phyloP scores from a whole-genome alignment of 148 eudicot genomes.

The Chenopodium quinoa region DNA sequence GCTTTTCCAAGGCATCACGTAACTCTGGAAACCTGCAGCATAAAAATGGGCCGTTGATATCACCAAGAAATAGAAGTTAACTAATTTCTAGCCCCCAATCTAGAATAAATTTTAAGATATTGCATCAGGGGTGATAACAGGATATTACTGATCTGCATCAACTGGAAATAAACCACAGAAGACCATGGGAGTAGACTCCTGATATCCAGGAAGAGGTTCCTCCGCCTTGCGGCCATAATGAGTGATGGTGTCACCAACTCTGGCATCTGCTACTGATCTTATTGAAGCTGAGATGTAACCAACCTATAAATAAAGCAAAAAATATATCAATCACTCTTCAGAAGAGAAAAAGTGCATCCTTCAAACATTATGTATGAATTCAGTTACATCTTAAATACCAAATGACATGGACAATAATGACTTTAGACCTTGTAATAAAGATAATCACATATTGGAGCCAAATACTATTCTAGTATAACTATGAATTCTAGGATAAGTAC shows the following conservation, averaged over 20 bases:
- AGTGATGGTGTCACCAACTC: slow-evolving; percentile 98
- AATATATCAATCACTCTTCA: slow-evolving; percentile 8
- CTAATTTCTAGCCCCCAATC: background rate
- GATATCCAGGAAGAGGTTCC: slow-evolving; percentile 81
- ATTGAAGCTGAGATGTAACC: slow-evolving; percentile 96
- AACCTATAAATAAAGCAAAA: slow-evolving; percentile 49
- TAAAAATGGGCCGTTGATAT: slow-evolving; percentile 1
- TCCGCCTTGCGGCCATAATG: slow-evolving; percentile 69
- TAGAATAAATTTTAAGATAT: background rate
- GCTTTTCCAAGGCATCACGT: slow-evolving; percentile 96
- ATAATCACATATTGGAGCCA: background rate
- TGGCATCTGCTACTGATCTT: slow-evolving; percentile 98
- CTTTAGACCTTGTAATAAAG: background rate
- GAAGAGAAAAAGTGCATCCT: background rate
- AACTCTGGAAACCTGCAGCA: slow-evolving; percentile 74
- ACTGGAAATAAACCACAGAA: slow-evolving; percentile 98
- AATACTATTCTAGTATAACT: background rate
- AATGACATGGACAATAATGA: background rate
- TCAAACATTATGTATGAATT: background rate
- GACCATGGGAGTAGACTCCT: slow-evolving; percentile 95
- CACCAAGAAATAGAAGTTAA: background rate
- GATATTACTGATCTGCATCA: slow-evolving; percentile 86
- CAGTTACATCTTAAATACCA: background rate
- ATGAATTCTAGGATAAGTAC: no score
- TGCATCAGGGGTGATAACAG: background rate